Conservation (phyloP, 495 filamentous ascomycete genomes). For the Hypoxylon rickii region DNA sequence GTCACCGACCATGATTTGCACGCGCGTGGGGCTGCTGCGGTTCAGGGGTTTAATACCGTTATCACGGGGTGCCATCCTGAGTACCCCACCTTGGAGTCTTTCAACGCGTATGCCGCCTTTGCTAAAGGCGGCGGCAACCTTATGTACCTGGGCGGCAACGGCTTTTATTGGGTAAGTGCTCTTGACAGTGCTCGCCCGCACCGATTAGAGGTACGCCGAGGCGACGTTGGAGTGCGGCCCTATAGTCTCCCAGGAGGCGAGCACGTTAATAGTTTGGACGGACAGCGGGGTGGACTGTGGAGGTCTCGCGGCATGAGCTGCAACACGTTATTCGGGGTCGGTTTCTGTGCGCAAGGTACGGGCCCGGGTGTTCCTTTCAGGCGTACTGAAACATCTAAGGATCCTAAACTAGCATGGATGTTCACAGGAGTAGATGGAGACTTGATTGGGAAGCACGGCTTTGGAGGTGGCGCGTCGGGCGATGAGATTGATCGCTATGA, state of each 20-base stretch:
- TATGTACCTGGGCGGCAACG: conserved; percentile 41
- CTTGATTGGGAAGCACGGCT: conserved; percentile 25
- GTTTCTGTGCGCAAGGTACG: conserved; percentile 36
- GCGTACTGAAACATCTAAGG: conserved; percentile 1
- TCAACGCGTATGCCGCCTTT: conserved; percentile 15
- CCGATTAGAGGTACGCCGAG: conserved; percentile 41
- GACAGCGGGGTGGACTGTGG: conserved; percentile 37
- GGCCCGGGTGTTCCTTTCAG: conserved; percentile 25
- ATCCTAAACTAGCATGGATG: conserved; percentile 4
- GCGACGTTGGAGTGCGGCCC: conserved; percentile 37
- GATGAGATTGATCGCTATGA: conserved; percentile 43
- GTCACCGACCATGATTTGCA: conserved; percentile 42
- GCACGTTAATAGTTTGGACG: conserved; percentile 18
- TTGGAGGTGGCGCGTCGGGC: conserved; percentile 28
- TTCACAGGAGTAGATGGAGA: conserved; percentile 33
- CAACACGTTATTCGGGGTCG: conserved; percentile 37
- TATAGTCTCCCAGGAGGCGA: conserved; percentile 35
- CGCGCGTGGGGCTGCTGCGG: conserved; percentile 15
- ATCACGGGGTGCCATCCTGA: conserved; percentile 31
- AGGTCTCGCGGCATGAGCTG: conserved; percentile 38
- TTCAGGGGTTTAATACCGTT: conserved; percentile 26
- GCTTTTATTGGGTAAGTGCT: conserved; percentile 37
- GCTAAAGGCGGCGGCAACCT: not conserved
- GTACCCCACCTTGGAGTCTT: conserved; percentile 30
- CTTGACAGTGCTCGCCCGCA: conserved; percentile 28